Evolutionary conservation across 441 rosid species (phyloP).

Genomic region (Pelargonium exstipulatum): DNA sequence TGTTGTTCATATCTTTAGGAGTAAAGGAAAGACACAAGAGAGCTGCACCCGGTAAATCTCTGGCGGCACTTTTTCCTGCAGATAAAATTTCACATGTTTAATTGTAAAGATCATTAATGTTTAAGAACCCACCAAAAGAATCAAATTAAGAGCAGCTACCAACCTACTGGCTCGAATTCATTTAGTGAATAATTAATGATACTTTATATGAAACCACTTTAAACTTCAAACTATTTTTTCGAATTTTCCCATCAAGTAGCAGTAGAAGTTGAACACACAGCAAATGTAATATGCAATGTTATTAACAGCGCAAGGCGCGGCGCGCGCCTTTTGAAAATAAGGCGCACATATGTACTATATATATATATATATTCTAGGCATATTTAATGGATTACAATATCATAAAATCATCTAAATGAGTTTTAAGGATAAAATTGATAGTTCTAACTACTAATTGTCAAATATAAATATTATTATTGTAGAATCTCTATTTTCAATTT

Average conservation of each 20-base stretch:
- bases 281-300: not conserved
- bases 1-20: slow-evolving; percentile 44
- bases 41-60: slow-evolving; percentile 78
- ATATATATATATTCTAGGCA: too few species aligned
- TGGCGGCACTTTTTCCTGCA: slow-evolving; percentile 49
- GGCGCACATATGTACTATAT: too few species aligned
- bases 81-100: slow-evolving; percentile 18
- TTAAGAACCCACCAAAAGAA: slow-evolving; percentile 11
- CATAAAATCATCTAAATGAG: too few species aligned
- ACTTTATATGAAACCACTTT: not conserved
- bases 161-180: slow-evolving; percentile 6
- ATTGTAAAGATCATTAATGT: not conserved
- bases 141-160: slow-evolving; percentile 10
- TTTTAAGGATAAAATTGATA: too few species aligned
- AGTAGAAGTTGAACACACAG: not conserved
- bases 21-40: slow-evolving; percentile 58
- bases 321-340: too few species aligned
- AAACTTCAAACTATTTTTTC: not conserved
- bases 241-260: not conserved
- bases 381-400: too few species aligned
- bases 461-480: too few species aligned
- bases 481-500: too few species aligned
- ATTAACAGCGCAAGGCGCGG: too few species aligned
- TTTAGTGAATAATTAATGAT: not conserved
- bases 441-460: too few species aligned